Base-by-base conservation (phyloP, 2,329 filamentous ascomycete genomes). In the Pseudogymnoascus sp. region DNA sequence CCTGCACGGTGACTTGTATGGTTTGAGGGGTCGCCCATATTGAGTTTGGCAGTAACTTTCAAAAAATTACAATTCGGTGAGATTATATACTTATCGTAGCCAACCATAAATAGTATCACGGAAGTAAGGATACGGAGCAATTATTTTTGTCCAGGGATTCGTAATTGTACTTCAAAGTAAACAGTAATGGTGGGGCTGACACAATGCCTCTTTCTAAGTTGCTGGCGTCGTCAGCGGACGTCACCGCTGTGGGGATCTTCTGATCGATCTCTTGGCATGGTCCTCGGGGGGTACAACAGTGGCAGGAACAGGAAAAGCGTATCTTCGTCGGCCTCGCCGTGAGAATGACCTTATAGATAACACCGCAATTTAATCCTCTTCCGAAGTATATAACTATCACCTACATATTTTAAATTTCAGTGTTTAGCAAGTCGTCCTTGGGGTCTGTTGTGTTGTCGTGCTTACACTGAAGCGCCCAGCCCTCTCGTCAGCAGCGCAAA, bases 241-340 rank as follows among this genome's bases (percentile, higher is more conserved):
- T 54, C 47, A 54, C 47, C 47, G 8, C n/a, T 54, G 47, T 54
- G 47, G 47, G 25, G 47, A 54, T 54, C 47, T 54, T 54, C 47
- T 54, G 47, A 54, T 54, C 25, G 47, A 54, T 54, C 47, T 54
- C 47, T 54, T 54, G 47, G 47, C 47, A 54, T 32, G 25, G 47
- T 16, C 12, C 25, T 54, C 28, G 28, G 47, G 47, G n/a, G n/a
- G 16, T 32, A 54, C 28, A 54, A 2, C 28, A 54, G 6, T 20
- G 28, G 47, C 16, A 54, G 47, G 47, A 54, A 54, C 47, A 54
- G 47, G 47, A 54, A 32, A 54, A 8, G 47, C 47, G 47, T 20
- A 54, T 54, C 28, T 20, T 18, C 28, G 16, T 54, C 47, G 47
- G 47, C 28, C 4, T 54, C 28, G 8, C 47, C 47, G 47, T 32